Base-by-base conservation (phyloP, 2,329 filamentous ascomycete genomes). In the Coniella lustricola region DNA sequence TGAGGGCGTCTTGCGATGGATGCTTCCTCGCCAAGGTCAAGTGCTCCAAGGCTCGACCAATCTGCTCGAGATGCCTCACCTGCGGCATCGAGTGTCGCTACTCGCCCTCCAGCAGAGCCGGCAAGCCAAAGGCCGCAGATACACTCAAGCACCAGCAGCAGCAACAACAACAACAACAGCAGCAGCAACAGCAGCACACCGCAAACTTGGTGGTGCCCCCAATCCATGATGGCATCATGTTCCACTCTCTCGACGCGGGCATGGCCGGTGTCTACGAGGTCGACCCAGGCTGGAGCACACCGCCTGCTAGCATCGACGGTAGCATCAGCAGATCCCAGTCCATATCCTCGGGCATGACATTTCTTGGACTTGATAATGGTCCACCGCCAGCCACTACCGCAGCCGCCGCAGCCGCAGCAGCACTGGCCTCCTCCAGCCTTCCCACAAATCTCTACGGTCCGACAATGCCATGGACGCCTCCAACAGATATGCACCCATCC, bases 11-110 rank as follows among this genome's bases (percentile, higher is more conserved):
- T 16, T 78, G 75, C 57, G 74, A 78, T 52, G 72, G 71, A 7
- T 78, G 75, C 60, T 76, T 77, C 58, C 60, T 75, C 17, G 74
- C 74, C 52, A 78, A 78, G 57, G 74, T 78, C 61, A 77, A 77
- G 56, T 78, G 75, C 60, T 75, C 71, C 52, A 77, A 77, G 55
- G 64, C 66, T 3, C 64, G 72, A n/a, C 75, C 75, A 1, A 69
- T 76, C 42, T 78, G 75, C 59, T 67, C 68, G n/a, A 67, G 74
- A 35, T 78, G 75, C 53, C 63, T 77, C 3, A 59, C 68, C 3
- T 73, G 68, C 37, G 75, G 75, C 7, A 67, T 70, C 35, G 64
- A 73, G 41, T 78, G 75, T 55, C 67, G 66, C 8, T 78, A 77
- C 54, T 76, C 73, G 14, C 74, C 74, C 1, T 77, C 74, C 1